Conservation (phyloP, 2,329 filamentous ascomycete species). For the Botryotinia globosa region DNA sequence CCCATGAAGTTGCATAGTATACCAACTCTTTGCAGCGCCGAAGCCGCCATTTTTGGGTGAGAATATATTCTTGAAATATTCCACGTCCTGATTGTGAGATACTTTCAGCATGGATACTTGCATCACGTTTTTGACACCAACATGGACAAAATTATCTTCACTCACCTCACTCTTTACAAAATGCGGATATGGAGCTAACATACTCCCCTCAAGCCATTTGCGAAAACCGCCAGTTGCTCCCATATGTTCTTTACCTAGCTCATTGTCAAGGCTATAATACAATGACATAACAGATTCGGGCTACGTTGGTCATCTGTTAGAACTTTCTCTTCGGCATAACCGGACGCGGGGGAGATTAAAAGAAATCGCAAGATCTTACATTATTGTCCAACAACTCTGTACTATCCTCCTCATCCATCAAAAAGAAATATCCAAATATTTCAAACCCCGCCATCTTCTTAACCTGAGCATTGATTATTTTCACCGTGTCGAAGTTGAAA, state of each 20-base stretch:
- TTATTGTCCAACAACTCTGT: conserved; percentile 25
- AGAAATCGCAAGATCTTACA: conserved; percentile 15
- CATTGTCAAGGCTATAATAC: conserved; percentile 13
- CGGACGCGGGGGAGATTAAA: not conserved
- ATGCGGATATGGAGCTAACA: conserved; percentile 19
- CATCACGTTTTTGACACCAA: too few relatives aligned
- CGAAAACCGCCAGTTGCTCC: conserved; percentile 21
- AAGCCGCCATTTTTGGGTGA: conserved; percentile 8
- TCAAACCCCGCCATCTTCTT: conserved; percentile 25
- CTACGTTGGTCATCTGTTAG: conserved; percentile 16
- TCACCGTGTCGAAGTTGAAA: conserved; percentile 16
- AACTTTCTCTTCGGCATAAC: not conserved
- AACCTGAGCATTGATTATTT: conserved; percentile 22
- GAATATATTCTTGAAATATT: not conserved
- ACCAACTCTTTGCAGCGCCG: conserved; percentile 12
- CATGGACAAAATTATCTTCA: not conserved
- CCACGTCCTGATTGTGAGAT: not conserved
- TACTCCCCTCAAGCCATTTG: conserved; percentile 7
- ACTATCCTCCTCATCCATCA: conserved; percentile 22
- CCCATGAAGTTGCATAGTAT: conserved; percentile 3
- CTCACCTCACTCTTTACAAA: conserved; percentile 24
- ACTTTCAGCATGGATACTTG: not conserved
- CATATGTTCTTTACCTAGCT: conserved; percentile 21
- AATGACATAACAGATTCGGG: conserved; percentile 26
- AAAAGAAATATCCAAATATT: conserved; percentile 27